These are phyloP conservation scores for Diaporthe sp. DNA, from an alignment of 2,329 filamentous ascomycete genomes.

Conservation along the genomic window DNA sequence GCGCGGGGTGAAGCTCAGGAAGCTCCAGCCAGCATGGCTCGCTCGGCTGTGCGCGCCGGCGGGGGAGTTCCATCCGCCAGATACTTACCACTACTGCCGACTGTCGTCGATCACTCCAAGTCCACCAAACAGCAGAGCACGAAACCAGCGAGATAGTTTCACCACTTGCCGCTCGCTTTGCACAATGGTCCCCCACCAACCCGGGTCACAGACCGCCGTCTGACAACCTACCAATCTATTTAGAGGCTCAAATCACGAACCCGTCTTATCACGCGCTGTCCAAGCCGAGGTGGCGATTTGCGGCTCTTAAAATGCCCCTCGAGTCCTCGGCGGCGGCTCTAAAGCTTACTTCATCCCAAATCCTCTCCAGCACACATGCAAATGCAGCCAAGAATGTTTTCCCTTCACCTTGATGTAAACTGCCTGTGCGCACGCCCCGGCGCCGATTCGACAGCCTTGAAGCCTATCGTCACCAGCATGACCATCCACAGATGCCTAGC, in stretches of 20 bases:
- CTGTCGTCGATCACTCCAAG: not conserved
- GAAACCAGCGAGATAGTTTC: not conserved
- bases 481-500: not conserved
- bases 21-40: constrained; percentile 4
- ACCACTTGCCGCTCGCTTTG: not conserved
- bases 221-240: not conserved
- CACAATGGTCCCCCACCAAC: not conserved
- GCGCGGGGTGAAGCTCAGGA: not conserved
- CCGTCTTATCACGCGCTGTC: not conserved
- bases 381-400: not conserved
- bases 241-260: not conserved
- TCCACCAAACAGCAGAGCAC: not conserved
- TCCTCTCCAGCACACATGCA: not conserved
- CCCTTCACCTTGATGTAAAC: not conserved
- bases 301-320: not conserved
- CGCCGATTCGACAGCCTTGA: not conserved
- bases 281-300: not conserved
- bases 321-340: not conserved
- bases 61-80: constrained; percentile 2
- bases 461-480: not conserved
- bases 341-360: not conserved
- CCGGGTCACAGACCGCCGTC: not conserved
- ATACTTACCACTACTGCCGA: constrained; percentile 1
- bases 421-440: not conserved
- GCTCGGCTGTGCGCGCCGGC: constrained; percentile 14